These are phyloP conservation scores for Crithidia sp. DNA, from an alignment of 208 protist genomes.

Conservation along the genomic window DNA sequence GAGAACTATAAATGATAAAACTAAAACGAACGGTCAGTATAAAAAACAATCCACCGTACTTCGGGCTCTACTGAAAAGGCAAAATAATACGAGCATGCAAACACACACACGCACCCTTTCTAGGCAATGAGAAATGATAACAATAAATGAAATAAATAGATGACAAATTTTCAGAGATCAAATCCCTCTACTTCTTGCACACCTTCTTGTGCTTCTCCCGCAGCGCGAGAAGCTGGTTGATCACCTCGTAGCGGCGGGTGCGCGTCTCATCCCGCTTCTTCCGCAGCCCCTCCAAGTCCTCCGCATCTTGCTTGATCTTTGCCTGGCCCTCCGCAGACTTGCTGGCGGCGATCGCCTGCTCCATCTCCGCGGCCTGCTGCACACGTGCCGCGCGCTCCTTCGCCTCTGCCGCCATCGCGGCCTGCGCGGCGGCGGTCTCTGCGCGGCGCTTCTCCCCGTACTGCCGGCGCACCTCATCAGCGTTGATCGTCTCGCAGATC, in stretches of 20 bases:
- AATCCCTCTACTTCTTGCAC: constrained; percentile 38
- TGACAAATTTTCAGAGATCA: background rate
- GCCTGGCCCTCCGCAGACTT: constrained; percentile 34
- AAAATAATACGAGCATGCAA: background rate
- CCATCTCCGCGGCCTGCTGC: constrained; percentile 47
- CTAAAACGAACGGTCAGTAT: background rate
- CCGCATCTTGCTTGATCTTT: constrained; percentile 32
- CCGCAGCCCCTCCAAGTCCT: constrained; percentile 42
- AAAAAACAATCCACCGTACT: background rate
- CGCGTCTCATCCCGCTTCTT: constrained; percentile 48
- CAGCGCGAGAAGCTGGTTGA: constrained; percentile 15
- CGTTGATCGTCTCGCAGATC: constrained; percentile 40
- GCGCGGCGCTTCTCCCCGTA: constrained; percentile 23
- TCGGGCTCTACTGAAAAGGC: no score
- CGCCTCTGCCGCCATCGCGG: constrained; percentile 24
- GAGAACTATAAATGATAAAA: constrained; percentile 2
- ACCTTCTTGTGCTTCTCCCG: constrained; percentile 48
- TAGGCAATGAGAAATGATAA: constrained; percentile 9
- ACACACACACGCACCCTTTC: background rate
- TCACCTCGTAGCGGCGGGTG: constrained; percentile 19
- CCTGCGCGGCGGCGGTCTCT: constrained; percentile 20
- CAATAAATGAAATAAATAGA: background rate
- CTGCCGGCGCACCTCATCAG: constrained; percentile 36
- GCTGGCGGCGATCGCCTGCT: constrained; percentile 40
- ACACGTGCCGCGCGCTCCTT: constrained; percentile 19